Conservation (phyloP, 495 filamentous ascomycete species). For the Xylaria bambusicola region DNA sequence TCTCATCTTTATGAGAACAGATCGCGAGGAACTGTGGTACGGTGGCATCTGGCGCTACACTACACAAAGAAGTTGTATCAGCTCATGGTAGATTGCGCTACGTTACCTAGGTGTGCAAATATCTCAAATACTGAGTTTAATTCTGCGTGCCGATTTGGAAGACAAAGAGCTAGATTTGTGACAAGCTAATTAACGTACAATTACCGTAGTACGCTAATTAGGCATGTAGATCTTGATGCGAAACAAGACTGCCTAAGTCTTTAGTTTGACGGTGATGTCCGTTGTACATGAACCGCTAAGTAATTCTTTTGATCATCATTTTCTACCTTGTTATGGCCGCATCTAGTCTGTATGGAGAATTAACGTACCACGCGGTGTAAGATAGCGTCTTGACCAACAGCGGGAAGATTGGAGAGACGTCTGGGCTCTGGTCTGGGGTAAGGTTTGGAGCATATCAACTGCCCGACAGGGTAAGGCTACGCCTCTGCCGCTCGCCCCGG, state of each 20-base stretch:
- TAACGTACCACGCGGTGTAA: neutral
- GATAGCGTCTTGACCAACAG: neutral
- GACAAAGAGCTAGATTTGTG: no score
- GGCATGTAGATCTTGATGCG: neutral
- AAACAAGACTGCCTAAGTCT: neutral
- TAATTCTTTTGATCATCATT: neutral
- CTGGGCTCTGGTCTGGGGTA: no score
- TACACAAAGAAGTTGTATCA: neutral
- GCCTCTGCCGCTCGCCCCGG: neutral
- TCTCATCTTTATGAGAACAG: neutral
- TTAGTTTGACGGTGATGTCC: slow-evolving; percentile 5
- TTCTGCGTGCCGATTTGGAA: no score
- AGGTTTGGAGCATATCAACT: neutral
- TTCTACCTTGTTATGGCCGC: neutral
- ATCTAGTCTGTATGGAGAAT: no score
- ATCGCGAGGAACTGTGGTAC: no score
- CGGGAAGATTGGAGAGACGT: neutral
- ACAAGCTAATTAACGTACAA: no score
- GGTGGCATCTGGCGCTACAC: neutral
- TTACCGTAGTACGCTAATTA: neutral
- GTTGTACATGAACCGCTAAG: neutral
- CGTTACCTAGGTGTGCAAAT: neutral
- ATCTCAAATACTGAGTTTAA: no score
- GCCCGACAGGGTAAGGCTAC: slow-evolving; percentile 10
- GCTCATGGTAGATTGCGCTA: no score